Evolutionary conservation across 768 basidiomycete genomes (phyloP), one percentile per base, ranked within the genome.

Genomic region (Leccinum broughii): DNA sequence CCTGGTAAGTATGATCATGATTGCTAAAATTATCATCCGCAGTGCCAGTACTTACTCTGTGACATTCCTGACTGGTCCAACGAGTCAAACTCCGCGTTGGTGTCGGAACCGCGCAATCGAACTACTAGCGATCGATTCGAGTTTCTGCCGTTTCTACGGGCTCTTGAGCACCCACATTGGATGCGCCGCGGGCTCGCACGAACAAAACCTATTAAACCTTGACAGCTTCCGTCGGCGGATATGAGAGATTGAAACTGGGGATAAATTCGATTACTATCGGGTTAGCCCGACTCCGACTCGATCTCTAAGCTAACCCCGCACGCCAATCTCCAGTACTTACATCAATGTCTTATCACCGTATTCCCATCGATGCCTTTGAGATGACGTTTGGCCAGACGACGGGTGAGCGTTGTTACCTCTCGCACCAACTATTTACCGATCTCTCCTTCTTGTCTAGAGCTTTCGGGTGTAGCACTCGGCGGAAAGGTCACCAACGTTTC

Each of bases 381-480:
- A 66, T 79, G 20, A 70, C 74, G 24, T 87, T 89, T 67, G 74
- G 79, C 20, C 67, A 76, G 3, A 73, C 76, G 8, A 87, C 78
- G 59, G 88, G 89, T 86, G 64, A 58, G 76, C 10, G 2, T 4
- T 28, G 0, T 9, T 4, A 14, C 28, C 26, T 6, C 13, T 24
- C 39, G 39, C 22, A 5, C 15, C 17, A 13, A 1, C 22, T 2
- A 4, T 14, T 56, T 2, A 9, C 10, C 50, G 9, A 26, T 28
- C 37, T 15, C 22, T 26, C 32, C 20, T 24, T 51, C 22, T 56
- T 53, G 56, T 46, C 1, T 46, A 96, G 97, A 99, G 75, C 81
- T 98, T 11, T 97, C 95, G 32, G 92, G 90, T 62, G 88, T 87
- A 17, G 86, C 88, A 0, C 78, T 98, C 13, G 96, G 93, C 17